Evolutionary conservation across 164 flowering plant species (phyloP), one percentile per base, ranked within the genome.

Genomic region (Umbellularia californica): DNA sequence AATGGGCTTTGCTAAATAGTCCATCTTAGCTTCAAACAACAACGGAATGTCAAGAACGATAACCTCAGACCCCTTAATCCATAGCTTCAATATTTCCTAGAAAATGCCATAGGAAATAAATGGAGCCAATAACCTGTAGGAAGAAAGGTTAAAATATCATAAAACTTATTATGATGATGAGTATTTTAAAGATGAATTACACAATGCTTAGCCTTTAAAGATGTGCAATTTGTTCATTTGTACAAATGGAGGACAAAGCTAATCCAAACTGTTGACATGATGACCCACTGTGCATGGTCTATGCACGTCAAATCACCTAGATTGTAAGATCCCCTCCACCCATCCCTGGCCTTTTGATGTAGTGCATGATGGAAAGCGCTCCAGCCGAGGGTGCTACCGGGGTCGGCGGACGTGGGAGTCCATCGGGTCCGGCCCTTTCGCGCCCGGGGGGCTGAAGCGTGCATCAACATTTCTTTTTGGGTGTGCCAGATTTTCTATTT

Each of bases 11-110:
- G 98, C 87, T 92, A 90, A 89, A 68, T 74, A 84, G 77, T 90
- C 90, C 90, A 95, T 83, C 78, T 90, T 95, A 75, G 91, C 91
- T 81, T 95, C 97, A 51, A 95, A 92, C 81, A 95, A 76, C 74
- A 93, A 74, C 11, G 99, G 98, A 69, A 95, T 74, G 78, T 95
- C 98, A 51, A 92, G 92, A 81, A 92, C 88, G 27, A 93, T 93
- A 68, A 87, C 84, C 76, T 81, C 82, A 55, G 50, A 80, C 17
- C 98, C 98, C 79, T 88, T 93, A 27, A 92, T 47, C 98, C 98
- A 95, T 58, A 89, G 83, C 82, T 93, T 93, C 70, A 89, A 62
- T 41, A 95, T 82, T 78, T 92, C 89, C 77, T 80, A 74, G 66
- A 90, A 85, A 55, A 94, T 90, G 14, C 98, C 98, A 50, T 81